A percentile compares a stretch with the other conserved stretches of the same genome.
Evolutionary conservation across 805 yeast genomes (phyloP).

Genomic region (Kodamaea leandrae): DNA sequence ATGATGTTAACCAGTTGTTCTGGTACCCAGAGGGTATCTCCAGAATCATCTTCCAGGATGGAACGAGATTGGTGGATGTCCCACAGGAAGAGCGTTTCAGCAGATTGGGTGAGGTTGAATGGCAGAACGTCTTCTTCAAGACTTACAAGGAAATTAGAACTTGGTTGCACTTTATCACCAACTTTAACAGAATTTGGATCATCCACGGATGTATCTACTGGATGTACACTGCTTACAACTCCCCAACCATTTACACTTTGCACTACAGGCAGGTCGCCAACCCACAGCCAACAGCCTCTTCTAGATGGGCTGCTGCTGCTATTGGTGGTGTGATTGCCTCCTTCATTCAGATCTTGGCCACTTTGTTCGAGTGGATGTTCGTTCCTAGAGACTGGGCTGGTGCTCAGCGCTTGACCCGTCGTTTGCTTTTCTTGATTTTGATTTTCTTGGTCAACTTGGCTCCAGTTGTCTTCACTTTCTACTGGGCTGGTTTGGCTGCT

Average conservation of each 20-base stretch:
- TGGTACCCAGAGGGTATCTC: conserved; percentile 99
- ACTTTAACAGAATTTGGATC: conserved; percentile 98
- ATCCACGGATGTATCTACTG: conserved; percentile 86
- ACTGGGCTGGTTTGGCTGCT: conserved; percentile 67
- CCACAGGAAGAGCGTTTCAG: conserved; percentile 87
- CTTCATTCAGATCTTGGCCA: conserved; percentile 79
- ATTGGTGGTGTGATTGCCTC: conserved; percentile 89
- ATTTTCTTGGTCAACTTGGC: conserved; percentile 73
- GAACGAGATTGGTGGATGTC: conserved; percentile 84
- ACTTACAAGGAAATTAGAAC: conserved; percentile 95
- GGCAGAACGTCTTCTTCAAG: conserved; percentile 91
- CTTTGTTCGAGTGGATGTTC: conserved; percentile 89
- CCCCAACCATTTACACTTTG: conserved; percentile 87
- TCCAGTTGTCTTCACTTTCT: conserved; percentile 83
- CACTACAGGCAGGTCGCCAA: conserved; percentile 79
- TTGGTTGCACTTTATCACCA: conserved; percentile 93
- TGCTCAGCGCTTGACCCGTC: conserved; percentile 92
- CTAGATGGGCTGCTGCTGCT: conserved; percentile 90
- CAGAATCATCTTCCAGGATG: conserved; percentile 87
- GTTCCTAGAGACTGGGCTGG: conserved; percentile 99
- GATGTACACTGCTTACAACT: conserved; percentile 92
- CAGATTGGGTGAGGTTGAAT: conserved; percentile 85
- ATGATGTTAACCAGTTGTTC: conserved; percentile 96
- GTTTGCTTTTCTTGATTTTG: conserved; percentile 69
- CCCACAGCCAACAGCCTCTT: conserved; percentile 85